A percentile compares a stretch with the other conserved stretches of the same genome.
Evolutionary conservation across 2,329 filamentous ascomycete species (phyloP).

Genomic region (Calonectria montana): DNA sequence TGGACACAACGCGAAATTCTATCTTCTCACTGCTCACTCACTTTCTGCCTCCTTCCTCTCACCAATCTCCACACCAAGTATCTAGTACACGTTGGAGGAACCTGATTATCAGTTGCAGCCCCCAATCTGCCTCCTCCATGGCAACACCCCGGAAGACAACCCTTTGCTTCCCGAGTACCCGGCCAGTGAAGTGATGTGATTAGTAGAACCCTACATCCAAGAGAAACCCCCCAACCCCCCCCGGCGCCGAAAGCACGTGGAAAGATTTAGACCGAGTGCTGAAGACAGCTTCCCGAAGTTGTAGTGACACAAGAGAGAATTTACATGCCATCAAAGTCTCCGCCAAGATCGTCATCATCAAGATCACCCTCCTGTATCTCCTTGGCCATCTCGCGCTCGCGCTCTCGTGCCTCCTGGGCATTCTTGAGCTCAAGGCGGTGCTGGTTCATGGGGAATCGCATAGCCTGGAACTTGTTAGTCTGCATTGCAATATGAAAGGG

Average conservation of each 20-base stretch:
- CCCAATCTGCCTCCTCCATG: conserved; percentile 32
- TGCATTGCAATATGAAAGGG: background rate
- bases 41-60: background rate
- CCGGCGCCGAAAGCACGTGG: conserved; percentile 13
- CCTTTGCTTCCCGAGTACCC: conserved; percentile 26
- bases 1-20: conserved; percentile 20
- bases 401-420: conserved; percentile 95
- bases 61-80: conserved; percentile 27
- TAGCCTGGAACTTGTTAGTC: conserved; percentile 70
- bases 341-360: conserved; percentile 95
- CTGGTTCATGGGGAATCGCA: conserved; percentile 99
- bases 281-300: conserved; percentile 17
- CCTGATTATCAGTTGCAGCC: conserved; percentile 27
- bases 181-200: conserved; percentile 31
- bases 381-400: conserved; percentile 96
- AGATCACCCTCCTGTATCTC: conserved; percentile 98
- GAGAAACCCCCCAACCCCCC: conserved; percentile 19
- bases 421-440: conserved; percentile 97
- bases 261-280: conserved; percentile 23
- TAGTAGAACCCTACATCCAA: conserved; percentile 35
- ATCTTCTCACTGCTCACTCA: conserved; percentile 27
- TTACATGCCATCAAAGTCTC: conserved; percentile 97
- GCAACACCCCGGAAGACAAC: conserved; percentile 21
- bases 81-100: conserved; percentile 41
- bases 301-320: conserved; percentile 28